Evolutionary conservation across 306 rosid genomes (phyloP), one percentile per base, ranked within the genome.

Genomic region (Vigna angularis): DNA sequence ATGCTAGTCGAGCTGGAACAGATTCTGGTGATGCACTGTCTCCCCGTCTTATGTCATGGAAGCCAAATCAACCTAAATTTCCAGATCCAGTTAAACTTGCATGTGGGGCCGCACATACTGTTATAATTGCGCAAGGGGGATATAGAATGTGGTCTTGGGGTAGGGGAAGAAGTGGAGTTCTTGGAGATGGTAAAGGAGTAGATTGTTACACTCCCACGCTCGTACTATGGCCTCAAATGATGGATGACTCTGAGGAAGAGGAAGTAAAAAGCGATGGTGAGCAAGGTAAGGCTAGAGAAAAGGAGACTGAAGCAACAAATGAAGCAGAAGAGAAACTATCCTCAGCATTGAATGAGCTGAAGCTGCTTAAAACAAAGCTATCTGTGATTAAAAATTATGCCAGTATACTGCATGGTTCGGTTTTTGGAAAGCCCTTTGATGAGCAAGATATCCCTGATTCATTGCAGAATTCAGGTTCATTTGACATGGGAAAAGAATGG

Each of bases 91-190:
- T 89, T 73, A 91, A 90, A 80, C 84, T 94, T 42, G 89, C 82
- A 10, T 94, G 97, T 70, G 98, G 98, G 49, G 97, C 98, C 22
- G 98, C 98, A 40, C 98, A 94, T 72, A 90, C 98, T 4, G 85
- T 92, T 77, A 53, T 92, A 44, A 86, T 90, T 77, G 97, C 87
- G 4, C 79, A 77, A 78, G 84, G 83, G 51, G 97, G 98, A 72
- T 67, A 84, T 69, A 88, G 84, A 85, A 68, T 92, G 26, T 92
- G 98, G 98, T 87, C 97, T 63, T 94, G 98, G 97, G 97, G 97
- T 40, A 85, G 95, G 72, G 98, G 98, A 76, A 90, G 90, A 77
- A 88, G 91, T 17, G 97, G 97, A 26, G 93, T 87, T 86, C 95
- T 94, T 15, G 98, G 98, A 59, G 87, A 86, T 79, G 97, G 95